A percentile compares a stretch with the other conserved stretches of the same genome.
phyloP scores from a whole-genome alignment of 139 green algal species.

The Auxenochlorella pyrenoidosa region DNA sequence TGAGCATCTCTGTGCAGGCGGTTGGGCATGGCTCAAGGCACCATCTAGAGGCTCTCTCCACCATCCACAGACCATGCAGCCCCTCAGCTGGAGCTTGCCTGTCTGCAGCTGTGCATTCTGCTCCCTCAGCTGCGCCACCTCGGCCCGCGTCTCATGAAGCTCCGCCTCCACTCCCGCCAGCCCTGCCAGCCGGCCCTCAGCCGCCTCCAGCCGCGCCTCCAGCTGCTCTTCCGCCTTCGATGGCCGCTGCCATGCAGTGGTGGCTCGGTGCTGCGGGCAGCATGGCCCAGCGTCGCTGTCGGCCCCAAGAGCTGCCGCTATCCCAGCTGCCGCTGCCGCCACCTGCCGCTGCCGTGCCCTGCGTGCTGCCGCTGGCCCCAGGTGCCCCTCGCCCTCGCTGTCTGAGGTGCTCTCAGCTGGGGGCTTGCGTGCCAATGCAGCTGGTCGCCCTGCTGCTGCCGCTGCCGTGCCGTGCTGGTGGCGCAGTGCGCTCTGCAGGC shows the following conservation, averaged over 20 bases:
- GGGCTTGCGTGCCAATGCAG: too few species aligned
- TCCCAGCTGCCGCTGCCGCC: background rate
- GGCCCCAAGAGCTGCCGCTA: too few species aligned
- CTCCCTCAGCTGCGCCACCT: background rate
- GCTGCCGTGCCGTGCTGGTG: background rate
- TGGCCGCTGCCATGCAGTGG: background rate
- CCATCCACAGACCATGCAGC: background rate
- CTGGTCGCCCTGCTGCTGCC: background rate
- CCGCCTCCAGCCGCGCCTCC: conserved; percentile 1
- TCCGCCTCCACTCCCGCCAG: background rate
- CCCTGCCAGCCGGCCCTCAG: conserved; percentile 7
- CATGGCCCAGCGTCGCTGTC: background rate
- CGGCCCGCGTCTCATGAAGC: background rate
- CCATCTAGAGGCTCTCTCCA: background rate
- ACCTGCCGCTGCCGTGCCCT: background rate
- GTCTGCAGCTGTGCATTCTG: conserved; percentile 1
- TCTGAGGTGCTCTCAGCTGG: background rate
- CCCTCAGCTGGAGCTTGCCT: background rate
- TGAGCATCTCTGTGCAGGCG: background rate
- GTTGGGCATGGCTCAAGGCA: background rate
- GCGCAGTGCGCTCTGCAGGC: background rate
- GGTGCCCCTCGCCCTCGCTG: conserved; percentile 17
- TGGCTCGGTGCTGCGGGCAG: background rate
- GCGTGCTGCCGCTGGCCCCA: conserved; percentile 5
- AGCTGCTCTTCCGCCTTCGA: background rate